Evolutionary conservation across 192 early-diverging fungal species (phyloP), one percentile per base, ranked within the genome.

Genomic region (Endogone sp.): DNA sequence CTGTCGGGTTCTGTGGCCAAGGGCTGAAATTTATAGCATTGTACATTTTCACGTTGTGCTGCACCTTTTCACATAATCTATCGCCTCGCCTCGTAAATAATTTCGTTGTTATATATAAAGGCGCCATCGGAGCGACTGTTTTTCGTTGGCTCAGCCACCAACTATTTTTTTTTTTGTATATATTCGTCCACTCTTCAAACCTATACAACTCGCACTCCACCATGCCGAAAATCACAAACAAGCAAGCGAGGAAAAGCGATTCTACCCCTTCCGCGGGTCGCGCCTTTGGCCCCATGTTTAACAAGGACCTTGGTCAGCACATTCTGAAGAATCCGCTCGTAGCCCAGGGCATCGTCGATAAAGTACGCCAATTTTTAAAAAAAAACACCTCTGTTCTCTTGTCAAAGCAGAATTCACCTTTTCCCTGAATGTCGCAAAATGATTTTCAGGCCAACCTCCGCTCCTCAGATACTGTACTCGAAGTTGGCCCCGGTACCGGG

Each of bases 401-500:
- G 3, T 21, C 6, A 20, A 3, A 59, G 8, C 3, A 29, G 25
- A 59, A 70, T 44, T 29, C 37, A 56, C 23, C 60, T 58, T 58
- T 24, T 66, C 26, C 21, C 28, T 54, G 22, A 60, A 10, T 44
- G 4, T 70, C 28, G 25, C 56, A 69, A 26, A 3, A 6, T 29
- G 66, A 68, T 20, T 29, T 66, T 66, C 76, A 86, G 85, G 85
- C 81, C 3, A 78, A 73, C 62, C 63, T 87, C 37, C 67, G 73
- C 32, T 71, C 85, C 29, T 90, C 91, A 2, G 93, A 94, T 75
- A 89, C 82, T 13, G 92, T 92, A 6, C 84, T 94, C 8, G 97
- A 99, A 84, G 90, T 99, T 55, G 97, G 97, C 75, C 97, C 97
- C 2, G 97, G 97, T 87, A 99, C 97, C 28, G 97, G 97, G 81